Evolutionary conservation across 805 yeast genomes (phyloP).

Genomic region (Saturnispora galanensis): DNA sequence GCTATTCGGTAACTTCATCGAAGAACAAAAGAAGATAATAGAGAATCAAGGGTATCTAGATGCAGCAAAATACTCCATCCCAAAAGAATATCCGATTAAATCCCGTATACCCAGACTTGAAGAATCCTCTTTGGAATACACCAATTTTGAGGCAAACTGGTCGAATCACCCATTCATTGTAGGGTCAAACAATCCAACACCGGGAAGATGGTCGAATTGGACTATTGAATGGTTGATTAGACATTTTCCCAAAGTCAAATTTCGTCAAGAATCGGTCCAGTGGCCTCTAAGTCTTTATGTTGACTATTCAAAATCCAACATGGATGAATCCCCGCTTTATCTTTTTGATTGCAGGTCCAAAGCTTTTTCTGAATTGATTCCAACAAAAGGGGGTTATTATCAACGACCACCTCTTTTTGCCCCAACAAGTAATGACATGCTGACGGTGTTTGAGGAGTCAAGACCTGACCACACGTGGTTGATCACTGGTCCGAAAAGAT

Average conservation of each 20-base stretch:
- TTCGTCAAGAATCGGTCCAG: conserved; percentile 77
- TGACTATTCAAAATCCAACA: conserved; percentile 49
- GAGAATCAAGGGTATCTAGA: conserved; percentile 11
- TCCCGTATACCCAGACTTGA: conserved; percentile 43
- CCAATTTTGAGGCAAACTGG: conserved; percentile 35
- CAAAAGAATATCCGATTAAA: conserved; percentile 11
- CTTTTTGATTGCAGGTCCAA: conserved; percentile 70
- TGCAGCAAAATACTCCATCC: conserved; percentile 6
- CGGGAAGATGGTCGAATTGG: conserved; percentile 59
- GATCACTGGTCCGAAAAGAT: conserved; percentile 70
- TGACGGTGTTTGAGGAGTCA: conserved; percentile 29
- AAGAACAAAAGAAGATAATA: conserved; percentile 30
- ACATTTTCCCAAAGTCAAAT: conserved; percentile 50
- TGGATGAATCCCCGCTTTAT: conserved; percentile 79
- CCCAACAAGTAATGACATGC: conserved; percentile 39
- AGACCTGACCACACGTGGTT: conserved; percentile 93
- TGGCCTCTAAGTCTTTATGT: conserved; percentile 62
- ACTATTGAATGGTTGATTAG: conserved; percentile 35
- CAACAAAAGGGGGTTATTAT: conserved; percentile 9
- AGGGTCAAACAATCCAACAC: conserved; percentile 14
- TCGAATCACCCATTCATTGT: conserved; percentile 49
- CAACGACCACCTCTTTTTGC: conserved; percentile 21
- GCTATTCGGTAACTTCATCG: conserved; percentile 39
- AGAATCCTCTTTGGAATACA: conserved; percentile 34
- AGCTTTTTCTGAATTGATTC: conserved; percentile 47